Conservation (phyloP, 2,329 filamentous ascomycete species). For the Trichoderma sp. region DNA sequence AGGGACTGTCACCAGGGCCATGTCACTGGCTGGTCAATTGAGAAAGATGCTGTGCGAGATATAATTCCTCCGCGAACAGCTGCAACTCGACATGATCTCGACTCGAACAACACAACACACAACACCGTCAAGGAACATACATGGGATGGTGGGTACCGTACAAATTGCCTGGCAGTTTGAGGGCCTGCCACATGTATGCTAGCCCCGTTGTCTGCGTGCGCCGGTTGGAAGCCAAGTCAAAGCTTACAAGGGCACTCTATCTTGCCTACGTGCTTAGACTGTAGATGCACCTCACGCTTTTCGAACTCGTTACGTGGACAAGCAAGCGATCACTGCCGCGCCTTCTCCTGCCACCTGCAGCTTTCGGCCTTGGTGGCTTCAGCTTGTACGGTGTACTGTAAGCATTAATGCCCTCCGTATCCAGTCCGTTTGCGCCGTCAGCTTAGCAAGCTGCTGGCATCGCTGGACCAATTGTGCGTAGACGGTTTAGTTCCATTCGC, state of each 20-base stretch:
- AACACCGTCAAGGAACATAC: neutral
- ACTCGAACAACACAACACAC: neutral
- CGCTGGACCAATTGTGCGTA: neutral
- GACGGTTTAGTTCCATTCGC: neutral
- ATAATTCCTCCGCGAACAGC: neutral
- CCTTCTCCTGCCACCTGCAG: neutral
- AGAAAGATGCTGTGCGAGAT: neutral
- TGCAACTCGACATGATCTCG: neutral
- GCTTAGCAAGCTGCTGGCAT: neutral
- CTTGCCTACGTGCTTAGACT: neutral
- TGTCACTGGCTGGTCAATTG: neutral
- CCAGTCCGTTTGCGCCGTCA: neutral
- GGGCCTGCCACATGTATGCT: neutral
- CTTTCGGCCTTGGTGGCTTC: neutral
- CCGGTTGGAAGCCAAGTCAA: neutral
- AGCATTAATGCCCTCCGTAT: neutral
- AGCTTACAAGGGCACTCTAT: constrained; percentile 2
- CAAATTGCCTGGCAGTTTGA: neutral
- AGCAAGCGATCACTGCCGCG: neutral
- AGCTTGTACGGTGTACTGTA: neutral
- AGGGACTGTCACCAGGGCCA: neutral
- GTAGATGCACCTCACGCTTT: neutral
- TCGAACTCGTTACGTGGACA: neutral
- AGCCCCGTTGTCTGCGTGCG: neutral
- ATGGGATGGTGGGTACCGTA: neutral